Conservation (phyloP, 805 yeast species). For the Wickerhamomyces ciferrii region DNA sequence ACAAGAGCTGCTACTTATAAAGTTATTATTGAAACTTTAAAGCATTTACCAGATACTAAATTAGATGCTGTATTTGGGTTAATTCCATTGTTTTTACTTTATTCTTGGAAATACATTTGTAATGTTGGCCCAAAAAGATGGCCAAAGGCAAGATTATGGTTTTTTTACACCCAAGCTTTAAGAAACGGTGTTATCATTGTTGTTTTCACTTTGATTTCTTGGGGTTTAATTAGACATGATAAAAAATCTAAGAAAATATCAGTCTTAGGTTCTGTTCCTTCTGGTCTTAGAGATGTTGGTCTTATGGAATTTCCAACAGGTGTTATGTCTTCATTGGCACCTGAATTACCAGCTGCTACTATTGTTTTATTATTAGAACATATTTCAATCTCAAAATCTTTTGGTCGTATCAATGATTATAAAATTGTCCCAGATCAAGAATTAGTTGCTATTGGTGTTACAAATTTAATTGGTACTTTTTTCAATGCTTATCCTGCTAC, state of each 20-base stretch:
- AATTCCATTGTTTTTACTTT: conserved; percentile 65
- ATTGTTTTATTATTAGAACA: conserved; percentile 84
- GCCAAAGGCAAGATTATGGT: conserved; percentile 46
- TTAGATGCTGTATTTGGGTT: conserved; percentile 90
- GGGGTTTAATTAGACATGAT: conserved; percentile 60
- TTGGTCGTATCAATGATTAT: conserved; percentile 89
- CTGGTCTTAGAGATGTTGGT: conserved; percentile 77
- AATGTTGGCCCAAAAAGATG: conserved; percentile 55
- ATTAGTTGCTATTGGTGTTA: conserved; percentile 87
- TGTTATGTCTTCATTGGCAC: conserved; percentile 53
- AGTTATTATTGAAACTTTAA: conserved; percentile 67
- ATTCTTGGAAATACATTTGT: conserved; percentile 62
- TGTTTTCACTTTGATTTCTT: conserved; percentile 77
- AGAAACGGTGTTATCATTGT: conserved; percentile 81
- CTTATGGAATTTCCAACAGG: conserved; percentile 61
- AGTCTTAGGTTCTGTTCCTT: conserved; percentile 73
- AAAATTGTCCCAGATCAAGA: conserved; percentile 92
- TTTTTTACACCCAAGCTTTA: conserved; percentile 70
- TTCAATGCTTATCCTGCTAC: conserved; percentile 94
- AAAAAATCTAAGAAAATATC: conserved; percentile 38
- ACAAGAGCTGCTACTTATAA: conserved; percentile 67
- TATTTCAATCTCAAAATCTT: conserved; percentile 89
- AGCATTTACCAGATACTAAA: conserved; percentile 62
- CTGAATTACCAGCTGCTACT: conserved; percentile 81
- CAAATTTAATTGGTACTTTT: conserved; percentile 86